Percentiles rank a stretch among this genome's conserved stretches.
Evolutionary conservation across 768 basidiomycete species (phyloP).

Genomic region (Serendipita indica): DNA sequence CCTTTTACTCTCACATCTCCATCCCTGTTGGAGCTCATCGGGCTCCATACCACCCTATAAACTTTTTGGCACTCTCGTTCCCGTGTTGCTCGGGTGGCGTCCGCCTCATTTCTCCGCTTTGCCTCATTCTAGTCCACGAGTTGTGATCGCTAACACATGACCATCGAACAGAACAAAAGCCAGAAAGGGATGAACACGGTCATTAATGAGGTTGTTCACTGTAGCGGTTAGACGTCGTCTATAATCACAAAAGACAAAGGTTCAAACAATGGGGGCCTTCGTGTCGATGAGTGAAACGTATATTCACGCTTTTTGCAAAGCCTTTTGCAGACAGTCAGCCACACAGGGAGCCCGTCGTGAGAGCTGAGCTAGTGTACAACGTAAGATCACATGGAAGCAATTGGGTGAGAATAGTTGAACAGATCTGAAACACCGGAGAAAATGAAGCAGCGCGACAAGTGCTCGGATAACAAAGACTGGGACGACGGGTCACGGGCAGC

Average conservation of each 20-base stretch:
- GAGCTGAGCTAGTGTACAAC: too few relatives aligned
- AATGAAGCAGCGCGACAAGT: not conserved
- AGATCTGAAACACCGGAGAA: not conserved
- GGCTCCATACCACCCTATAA: too few relatives aligned
- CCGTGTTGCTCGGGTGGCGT: not conserved
- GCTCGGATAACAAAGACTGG: not conserved
- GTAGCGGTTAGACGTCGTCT: too few relatives aligned
- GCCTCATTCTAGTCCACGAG: not conserved
- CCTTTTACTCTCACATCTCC: not conserved
- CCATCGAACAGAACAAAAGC: slow-evolving; percentile 12
- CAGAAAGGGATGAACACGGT: slow-evolving; percentile 23
- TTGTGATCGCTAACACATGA: not conserved
- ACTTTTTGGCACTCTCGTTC: not conserved
- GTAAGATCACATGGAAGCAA: too few relatives aligned
- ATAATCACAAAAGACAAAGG: too few relatives aligned
- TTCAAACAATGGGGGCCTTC: too few relatives aligned
- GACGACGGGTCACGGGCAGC: not conserved
- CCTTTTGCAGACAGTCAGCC: too few relatives aligned
- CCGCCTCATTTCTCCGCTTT: not conserved
- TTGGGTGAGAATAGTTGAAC: too few relatives aligned
- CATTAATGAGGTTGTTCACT: slow-evolving; percentile 18
- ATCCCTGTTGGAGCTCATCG: too few relatives aligned
- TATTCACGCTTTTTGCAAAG: too few relatives aligned
- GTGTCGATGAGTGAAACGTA: too few relatives aligned
- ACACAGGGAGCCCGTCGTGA: too few relatives aligned